These are phyloP conservation scores for Geotrichum klebahnii DNA, from an alignment of 1,139 yeast genomes.

Conservation along the genomic window DNA sequence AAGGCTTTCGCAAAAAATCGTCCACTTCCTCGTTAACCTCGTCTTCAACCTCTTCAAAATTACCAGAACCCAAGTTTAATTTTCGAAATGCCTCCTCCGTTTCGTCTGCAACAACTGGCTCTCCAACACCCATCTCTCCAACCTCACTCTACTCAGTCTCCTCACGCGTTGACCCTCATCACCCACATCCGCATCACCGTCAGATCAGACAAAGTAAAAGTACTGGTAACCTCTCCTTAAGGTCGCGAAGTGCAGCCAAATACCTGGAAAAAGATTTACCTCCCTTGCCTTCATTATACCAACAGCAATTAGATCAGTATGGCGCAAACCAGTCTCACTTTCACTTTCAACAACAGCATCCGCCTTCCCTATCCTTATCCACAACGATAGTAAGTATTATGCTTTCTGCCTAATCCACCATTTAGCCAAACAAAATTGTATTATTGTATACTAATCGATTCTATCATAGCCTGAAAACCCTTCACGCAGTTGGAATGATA, in stretches of 20 bases:
- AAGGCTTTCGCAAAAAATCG: not conserved
- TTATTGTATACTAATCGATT: no score
- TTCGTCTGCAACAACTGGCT: not conserved
- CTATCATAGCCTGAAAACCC: no score
- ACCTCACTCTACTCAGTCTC: not conserved
- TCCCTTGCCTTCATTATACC: slow-evolving; percentile 10
- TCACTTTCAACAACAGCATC: not conserved
- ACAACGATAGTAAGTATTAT: no score
- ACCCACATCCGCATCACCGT: no score
- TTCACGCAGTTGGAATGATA: no score
- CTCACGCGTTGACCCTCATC: not conserved
- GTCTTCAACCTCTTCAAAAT: not conserved
- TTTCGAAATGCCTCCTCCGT: not conserved
- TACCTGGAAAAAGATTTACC: slow-evolving; percentile 16
- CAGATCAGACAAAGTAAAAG: not conserved
- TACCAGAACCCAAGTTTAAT: not conserved
- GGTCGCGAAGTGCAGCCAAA: not conserved
- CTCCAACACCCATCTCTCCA: not conserved
- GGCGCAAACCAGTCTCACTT: not conserved
- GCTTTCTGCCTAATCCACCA: no score
- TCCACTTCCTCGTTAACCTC: not conserved
- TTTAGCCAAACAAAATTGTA: no score
- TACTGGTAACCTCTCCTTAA: not conserved
- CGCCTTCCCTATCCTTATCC: not conserved
- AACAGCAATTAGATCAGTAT: not conserved